phyloP scores from a whole-genome alignment of 805 yeast genomes.

The Lipomyces kockii region DNA sequence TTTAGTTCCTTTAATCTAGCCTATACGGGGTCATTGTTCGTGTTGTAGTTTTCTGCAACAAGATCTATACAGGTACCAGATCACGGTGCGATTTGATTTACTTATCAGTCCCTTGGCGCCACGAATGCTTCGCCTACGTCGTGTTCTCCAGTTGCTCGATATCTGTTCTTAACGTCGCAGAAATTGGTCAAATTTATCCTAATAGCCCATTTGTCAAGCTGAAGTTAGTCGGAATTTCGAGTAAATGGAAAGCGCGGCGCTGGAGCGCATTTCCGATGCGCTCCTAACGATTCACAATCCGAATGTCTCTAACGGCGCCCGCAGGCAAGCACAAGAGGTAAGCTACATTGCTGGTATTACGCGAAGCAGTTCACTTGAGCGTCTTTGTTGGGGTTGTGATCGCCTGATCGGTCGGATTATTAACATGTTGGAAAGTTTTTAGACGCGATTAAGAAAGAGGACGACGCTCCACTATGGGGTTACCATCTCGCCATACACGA shows the following conservation, averaged over 20 bases:
- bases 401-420: not conserved
- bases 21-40: not conserved
- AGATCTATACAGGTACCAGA: not conserved
- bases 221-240: not conserved
- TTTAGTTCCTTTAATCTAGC: not conserved
- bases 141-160: not conserved
- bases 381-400: too few species aligned
- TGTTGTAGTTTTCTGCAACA: not conserved
- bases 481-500: conserved; percentile 67
- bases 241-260: conserved; percentile 39
- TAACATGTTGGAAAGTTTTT: conserved; percentile 54
- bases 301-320: conserved; percentile 50
- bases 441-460: conserved; percentile 73
- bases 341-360: conserved; percentile 17
- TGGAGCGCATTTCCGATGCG: conserved; percentile 75
- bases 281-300: conserved; percentile 74
- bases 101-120: not conserved
- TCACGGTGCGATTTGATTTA: not conserved
- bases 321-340: conserved; percentile 58
- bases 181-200: not conserved
- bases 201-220: not conserved
- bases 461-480: conserved; percentile 91
- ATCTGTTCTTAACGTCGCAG: not conserved
- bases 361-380: not conserved
- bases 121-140: not conserved